Percentiles rank a stretch among this genome's conserved stretches.
phyloP scores from a whole-genome alignment of 1,284 basidiomycete species.

The Gomphus sp. region DNA sequence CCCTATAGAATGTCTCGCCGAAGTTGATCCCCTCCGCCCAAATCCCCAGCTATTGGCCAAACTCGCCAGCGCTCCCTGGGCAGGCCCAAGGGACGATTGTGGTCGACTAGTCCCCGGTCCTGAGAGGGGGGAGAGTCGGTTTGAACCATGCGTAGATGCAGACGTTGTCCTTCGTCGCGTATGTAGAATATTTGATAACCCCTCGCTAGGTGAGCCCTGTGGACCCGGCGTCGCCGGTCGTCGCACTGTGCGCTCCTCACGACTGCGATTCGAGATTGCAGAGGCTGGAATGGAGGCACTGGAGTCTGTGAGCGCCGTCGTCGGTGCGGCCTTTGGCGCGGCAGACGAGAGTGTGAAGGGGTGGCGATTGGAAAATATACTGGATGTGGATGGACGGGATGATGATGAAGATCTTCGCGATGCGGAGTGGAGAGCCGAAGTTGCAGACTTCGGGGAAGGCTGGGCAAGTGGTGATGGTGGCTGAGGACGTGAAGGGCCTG shows the following conservation, averaged over 20 bases:
- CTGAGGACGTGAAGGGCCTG: conserved; percentile 1
- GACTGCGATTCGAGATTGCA: neutral
- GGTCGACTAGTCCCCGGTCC: neutral
- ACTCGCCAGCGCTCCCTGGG: conserved; percentile 40
- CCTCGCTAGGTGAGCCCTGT: conserved; percentile 12
- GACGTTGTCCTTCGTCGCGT: conserved; percentile 10
- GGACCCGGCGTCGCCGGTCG: conserved; percentile 7
- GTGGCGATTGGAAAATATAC: conserved; percentile 2
- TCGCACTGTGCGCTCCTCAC: neutral
- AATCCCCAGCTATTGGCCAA: conserved; percentile 49
- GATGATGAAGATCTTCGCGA: conserved; percentile 9
- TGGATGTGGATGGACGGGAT: conserved; percentile 5
- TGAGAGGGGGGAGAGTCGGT: neutral
- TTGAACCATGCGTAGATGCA: conserved; percentile 3
- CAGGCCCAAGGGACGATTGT: neutral
- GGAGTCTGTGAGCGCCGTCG: conserved; percentile 7
- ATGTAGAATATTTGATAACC: conserved; percentile 7
- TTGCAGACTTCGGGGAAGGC: neutral
- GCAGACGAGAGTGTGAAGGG: neutral
- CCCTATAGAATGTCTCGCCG: conserved; percentile 12
- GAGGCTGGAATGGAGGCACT: neutral
- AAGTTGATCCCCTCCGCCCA: conserved; percentile 39
- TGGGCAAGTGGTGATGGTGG: neutral
- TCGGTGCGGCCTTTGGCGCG: neutral
- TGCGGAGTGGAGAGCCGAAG: neutral